phyloP scores from a whole-genome alignment of 1,139 yeast genomes.

The Taiozyma sp. region DNA sequence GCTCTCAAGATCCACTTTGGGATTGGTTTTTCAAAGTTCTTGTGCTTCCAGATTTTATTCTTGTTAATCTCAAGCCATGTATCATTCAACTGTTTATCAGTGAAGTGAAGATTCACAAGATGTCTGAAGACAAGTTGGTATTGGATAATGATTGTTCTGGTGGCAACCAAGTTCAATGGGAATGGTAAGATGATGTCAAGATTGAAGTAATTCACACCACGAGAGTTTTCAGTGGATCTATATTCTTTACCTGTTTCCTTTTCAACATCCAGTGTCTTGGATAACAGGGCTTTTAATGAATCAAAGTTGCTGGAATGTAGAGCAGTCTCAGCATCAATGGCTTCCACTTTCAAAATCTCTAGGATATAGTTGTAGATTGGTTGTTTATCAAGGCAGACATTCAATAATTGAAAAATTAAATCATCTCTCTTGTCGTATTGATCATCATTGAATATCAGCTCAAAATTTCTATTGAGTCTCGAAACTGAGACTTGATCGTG shows the following conservation, averaged over 20 bases:
- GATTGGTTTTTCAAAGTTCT: constrained; percentile 35
- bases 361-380: constrained; percentile 54
- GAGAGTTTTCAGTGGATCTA: constrained; percentile 17
- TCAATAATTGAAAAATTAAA: constrained; percentile 24
- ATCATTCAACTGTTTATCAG: constrained; percentile 52
- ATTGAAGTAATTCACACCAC: constrained; percentile 49
- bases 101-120: constrained; percentile 54
- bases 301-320: constrained; percentile 36
- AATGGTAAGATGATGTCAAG: constrained; percentile 73
- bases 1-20: constrained; percentile 55
- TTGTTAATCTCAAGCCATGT: constrained; percentile 73
- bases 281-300: constrained; percentile 35
- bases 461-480: constrained; percentile 31
- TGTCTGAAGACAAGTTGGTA: constrained; percentile 80
- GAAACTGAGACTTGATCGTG: constrained; percentile 32
- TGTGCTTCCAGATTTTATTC: constrained; percentile 61
- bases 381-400: constrained; percentile 26
- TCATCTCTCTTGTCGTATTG: constrained; percentile 7
- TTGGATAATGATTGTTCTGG: constrained; percentile 66
- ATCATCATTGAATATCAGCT: constrained; percentile 5
- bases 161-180: constrained; percentile 73
- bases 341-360: constrained; percentile 57
- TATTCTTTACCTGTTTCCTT: constrained; percentile 23
- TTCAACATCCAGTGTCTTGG: constrained; percentile 31
- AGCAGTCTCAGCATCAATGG: constrained; percentile 55